These are phyloP conservation scores for Ceratocystis alfenasii DNA, from an alignment of 2,329 filamentous ascomycete genomes.

Conservation along the genomic window DNA sequence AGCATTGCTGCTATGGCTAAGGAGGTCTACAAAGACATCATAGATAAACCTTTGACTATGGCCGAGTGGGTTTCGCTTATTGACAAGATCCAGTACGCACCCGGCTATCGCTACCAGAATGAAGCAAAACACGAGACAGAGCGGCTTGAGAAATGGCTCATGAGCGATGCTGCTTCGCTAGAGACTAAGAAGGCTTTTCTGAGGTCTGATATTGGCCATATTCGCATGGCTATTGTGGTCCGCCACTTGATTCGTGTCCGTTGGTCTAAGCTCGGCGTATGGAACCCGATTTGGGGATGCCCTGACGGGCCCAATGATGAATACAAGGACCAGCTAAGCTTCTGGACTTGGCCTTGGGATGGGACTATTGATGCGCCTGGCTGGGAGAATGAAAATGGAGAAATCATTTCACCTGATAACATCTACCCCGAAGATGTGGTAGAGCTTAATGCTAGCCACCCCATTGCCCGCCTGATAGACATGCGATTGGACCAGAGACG, in stretches of 20 bases:
- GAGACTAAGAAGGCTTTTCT: background rate
- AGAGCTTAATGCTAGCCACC: conserved; percentile 11
- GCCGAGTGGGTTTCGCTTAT: conserved; percentile 12
- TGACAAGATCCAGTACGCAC: conserved; percentile 11
- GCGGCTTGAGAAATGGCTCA: conserved; percentile 5
- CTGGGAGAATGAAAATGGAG: background rate
- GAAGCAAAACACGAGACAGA: conserved; percentile 2
- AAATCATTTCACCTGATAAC: background rate
- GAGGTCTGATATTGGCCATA: background rate
- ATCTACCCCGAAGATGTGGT: background rate
- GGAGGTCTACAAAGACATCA: conserved; percentile 10
- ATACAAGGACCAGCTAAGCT: background rate
- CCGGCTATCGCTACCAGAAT: conserved; percentile 13
- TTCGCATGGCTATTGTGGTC: conserved; percentile 2
- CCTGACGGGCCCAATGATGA: conserved; percentile 5
- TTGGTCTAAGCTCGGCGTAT: conserved; percentile 18
- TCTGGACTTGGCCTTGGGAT: conserved; percentile 20
- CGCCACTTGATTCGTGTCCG: conserved; percentile 19
- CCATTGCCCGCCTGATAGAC: conserved; percentile 10
- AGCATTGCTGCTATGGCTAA: conserved; percentile 1
- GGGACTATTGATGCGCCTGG: conserved; percentile 6
- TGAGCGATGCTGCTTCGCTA: background rate
- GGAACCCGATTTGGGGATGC: conserved; percentile 19
- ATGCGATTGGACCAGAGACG: background rate
- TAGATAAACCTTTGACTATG: conserved; percentile 6